phyloP scores from a whole-genome alignment of 129 eudicot species.

The Tagetes erecta region DNA sequence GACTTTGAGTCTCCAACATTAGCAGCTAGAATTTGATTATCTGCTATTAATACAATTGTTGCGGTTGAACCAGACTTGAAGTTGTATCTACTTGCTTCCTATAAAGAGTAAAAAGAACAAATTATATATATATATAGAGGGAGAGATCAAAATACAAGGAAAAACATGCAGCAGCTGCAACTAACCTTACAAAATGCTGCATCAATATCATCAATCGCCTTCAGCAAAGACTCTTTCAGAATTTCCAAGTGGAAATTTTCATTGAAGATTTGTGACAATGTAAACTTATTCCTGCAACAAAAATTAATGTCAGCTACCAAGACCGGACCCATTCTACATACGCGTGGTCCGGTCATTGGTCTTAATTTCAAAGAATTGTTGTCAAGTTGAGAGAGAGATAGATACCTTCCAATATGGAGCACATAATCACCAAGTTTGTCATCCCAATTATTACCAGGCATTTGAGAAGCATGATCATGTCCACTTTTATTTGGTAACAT shows the following conservation, averaged over 20 bases:
- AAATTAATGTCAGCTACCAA: neutral
- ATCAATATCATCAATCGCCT: slow-evolving; percentile 83
- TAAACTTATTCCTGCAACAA: slow-evolving; percentile 55
- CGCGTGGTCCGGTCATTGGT: too few species aligned
- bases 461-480: slow-evolving; percentile 38
- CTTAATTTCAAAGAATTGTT: too few species aligned
- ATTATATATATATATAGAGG: slow-evolving; percentile 14
- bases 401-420: slow-evolving; percentile 66
- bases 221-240: slow-evolving; percentile 80
- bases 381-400: neutral
- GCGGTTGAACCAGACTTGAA: slow-evolving; percentile 89
- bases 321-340: too few species aligned
- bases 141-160: neutral
- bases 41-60: slow-evolving; percentile 66
- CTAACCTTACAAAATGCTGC: slow-evolving; percentile 67
- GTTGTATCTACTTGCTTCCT: slow-evolving; percentile 83
- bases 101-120: slow-evolving; percentile 29
- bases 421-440: slow-evolving; percentile 47
- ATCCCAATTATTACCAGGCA: slow-evolving; percentile 47
- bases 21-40: slow-evolving; percentile 81
- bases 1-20: slow-evolving; percentile 97
- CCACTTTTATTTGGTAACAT: slow-evolving; percentile 53
- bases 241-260: slow-evolving; percentile 78
- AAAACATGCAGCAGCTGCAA: neutral
- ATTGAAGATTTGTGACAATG: slow-evolving; percentile 51